Evolutionary conservation across 352 stramenopile genomes (phyloP).

Genomic region (Phytopythium cucurbitacearum): DNA sequence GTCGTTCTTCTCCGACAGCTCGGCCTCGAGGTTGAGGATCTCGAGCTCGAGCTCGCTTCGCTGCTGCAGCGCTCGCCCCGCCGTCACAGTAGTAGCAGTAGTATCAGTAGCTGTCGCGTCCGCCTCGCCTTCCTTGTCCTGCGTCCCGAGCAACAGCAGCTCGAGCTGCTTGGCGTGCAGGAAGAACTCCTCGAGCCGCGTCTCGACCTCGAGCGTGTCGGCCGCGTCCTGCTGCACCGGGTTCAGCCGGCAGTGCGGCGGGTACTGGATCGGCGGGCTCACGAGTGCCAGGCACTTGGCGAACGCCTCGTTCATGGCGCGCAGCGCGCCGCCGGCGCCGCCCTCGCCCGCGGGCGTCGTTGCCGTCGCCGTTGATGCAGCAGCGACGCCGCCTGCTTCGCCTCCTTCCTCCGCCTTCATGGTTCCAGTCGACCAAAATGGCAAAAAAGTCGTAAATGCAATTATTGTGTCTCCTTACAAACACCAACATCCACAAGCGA

Average conservation of each 20-base stretch:
- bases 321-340: slow-evolving; percentile 34
- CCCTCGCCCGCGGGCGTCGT: slow-evolving; percentile 4
- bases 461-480: not conserved
- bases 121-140: slow-evolving; percentile 14
- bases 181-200: slow-evolving; percentile 72
- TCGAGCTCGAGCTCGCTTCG: slow-evolving; percentile 66
- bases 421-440: slow-evolving; percentile 3
- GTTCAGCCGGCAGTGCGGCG: slow-evolving; percentile 80
- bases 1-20: slow-evolving; percentile 81
- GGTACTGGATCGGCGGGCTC: slow-evolving; percentile 79
- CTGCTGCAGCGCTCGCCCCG: slow-evolving; percentile 11
- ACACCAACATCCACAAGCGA: too few species aligned
- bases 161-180: slow-evolving; percentile 80
- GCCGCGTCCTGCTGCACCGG: slow-evolving; percentile 74
- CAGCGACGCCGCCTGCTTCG: not conserved
- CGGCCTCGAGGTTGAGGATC: slow-evolving; percentile 67
- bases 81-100: slow-evolving; percentile 4
- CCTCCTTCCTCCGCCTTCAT: slow-evolving; percentile 26
- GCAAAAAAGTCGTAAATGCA: slow-evolving; percentile 4
- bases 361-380: not conserved
- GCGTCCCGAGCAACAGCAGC: slow-evolving; percentile 44
- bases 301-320: slow-evolving; percentile 73
- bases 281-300: slow-evolving; percentile 71
- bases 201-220: slow-evolving; percentile 69
- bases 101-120: slow-evolving; percentile 10